These are phyloP conservation scores for Microascus cirrosus DNA, from an alignment of 2,329 filamentous ascomycete genomes.

Conservation along the genomic window DNA sequence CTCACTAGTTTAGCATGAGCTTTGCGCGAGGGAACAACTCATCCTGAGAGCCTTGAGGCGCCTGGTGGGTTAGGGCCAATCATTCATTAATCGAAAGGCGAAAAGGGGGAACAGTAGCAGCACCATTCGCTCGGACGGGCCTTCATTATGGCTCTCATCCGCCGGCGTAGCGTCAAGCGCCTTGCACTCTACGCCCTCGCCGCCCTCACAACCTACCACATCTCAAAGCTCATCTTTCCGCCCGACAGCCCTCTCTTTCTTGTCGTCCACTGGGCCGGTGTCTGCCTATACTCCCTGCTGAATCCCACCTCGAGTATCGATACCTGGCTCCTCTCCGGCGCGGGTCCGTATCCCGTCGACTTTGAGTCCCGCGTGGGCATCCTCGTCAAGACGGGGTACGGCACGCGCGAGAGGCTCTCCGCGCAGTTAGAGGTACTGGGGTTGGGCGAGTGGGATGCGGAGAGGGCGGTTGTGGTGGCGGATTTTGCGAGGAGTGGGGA, in stretches of 20 bases:
- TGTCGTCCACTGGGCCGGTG: slow-evolving; percentile 9
- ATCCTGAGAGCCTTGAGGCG: too few species aligned
- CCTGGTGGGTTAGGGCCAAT: too few species aligned
- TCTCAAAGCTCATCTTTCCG: slow-evolving; percentile 6
- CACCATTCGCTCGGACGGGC: too few species aligned
- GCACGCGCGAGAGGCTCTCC: slow-evolving; percentile 35
- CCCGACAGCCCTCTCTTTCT: slow-evolving; percentile 8
- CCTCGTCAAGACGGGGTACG: slow-evolving; percentile 45
- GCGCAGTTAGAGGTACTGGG: slow-evolving; percentile 33
- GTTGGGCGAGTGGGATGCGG: slow-evolving; percentile 12
- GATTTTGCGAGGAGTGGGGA: slow-evolving; percentile 17
- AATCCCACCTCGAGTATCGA: slow-evolving; percentile 19
- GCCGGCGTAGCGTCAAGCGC: slow-evolving; percentile 5
- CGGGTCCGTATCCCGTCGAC: slow-evolving; percentile 29
- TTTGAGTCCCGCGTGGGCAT: slow-evolving; percentile 34
- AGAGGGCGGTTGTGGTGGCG: slow-evolving; percentile 34
- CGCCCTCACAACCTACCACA: slow-evolving; percentile 3
- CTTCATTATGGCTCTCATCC: neutral
- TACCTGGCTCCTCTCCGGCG: slow-evolving; percentile 25
- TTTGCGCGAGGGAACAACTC: too few species aligned
- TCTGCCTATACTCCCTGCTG: slow-evolving; percentile 18
- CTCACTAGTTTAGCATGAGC: too few species aligned
- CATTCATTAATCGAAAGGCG: too few species aligned
- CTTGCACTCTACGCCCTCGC: slow-evolving; percentile 3
- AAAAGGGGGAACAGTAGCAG: too few species aligned